Conservation (phyloP, 2,329 filamentous ascomycete species). For the Amauroascus verrucosus region DNA sequence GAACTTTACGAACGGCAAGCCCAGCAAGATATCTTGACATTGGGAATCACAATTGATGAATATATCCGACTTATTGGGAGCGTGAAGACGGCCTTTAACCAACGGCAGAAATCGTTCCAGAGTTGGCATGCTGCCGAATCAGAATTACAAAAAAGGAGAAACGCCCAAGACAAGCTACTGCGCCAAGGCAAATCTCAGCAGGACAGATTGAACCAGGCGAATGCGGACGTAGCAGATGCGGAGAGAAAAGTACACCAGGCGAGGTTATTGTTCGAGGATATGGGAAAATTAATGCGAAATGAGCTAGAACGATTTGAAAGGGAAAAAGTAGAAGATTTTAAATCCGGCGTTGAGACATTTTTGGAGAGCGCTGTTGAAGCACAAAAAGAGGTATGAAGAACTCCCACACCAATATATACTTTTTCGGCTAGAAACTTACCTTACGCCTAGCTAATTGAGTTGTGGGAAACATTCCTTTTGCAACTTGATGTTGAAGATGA, state of each 20-base stretch:
- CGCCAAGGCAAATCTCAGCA: constrained; percentile 92
- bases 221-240: constrained; percentile 86
- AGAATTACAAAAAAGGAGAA: constrained; percentile 80
- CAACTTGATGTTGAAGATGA: constrained; percentile 92
- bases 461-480: constrained; percentile 97
- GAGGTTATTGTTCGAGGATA: constrained; percentile 85
- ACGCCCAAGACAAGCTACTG: constrained; percentile 85
- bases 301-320: constrained; percentile 90
- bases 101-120: constrained; percentile 92
- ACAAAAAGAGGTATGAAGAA: constrained; percentile 76
- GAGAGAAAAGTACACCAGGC: constrained; percentile 89
- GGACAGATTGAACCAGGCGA: constrained; percentile 83
- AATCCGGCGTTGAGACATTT: constrained; percentile 95
- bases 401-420: neutral
- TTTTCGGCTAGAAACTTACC: neutral
- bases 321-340: constrained; percentile 99
- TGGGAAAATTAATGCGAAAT: constrained; percentile 82
- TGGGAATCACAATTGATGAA: constrained; percentile 96
- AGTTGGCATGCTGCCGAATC: constrained; percentile 86
- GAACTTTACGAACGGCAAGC: constrained; percentile 95
- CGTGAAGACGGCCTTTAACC: constrained; percentile 83
- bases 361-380: constrained; percentile 93
- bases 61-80: constrained; percentile 94
- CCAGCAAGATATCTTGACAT: constrained; percentile 88
- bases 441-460: constrained; percentile 55